Percentiles rank a stretch among this genome's conserved stretches.
These are phyloP conservation scores for Taphrina deformans DNA, from an alignment of 1,139 yeast species.

Conservation along the genomic window DNA sequence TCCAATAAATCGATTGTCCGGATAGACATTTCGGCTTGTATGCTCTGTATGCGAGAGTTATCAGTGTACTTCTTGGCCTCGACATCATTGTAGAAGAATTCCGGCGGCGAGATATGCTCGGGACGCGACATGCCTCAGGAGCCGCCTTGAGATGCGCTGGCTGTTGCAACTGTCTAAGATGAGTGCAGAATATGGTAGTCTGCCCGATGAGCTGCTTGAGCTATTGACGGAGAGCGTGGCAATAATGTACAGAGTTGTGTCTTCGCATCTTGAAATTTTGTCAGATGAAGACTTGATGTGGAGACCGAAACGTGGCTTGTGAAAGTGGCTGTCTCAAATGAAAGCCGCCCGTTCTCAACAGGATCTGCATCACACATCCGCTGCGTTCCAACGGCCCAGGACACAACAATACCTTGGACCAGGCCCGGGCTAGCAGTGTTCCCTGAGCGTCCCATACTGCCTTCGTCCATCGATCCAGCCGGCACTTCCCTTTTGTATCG, in stretches of 20 bases:
- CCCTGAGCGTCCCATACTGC: too few species aligned
- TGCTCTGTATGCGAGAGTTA: constrained; percentile 94
- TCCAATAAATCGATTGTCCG: constrained; percentile 86
- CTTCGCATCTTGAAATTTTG: background rate
- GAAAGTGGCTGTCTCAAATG: background rate
- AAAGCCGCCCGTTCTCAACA: background rate
- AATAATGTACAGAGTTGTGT: too few species aligned
- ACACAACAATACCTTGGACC: background rate
- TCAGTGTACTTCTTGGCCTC: constrained; percentile 89
- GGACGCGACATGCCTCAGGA: constrained; percentile 80
- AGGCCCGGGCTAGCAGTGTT: too few species aligned
- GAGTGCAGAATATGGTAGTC: too few species aligned
- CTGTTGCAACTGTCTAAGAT: too few species aligned
- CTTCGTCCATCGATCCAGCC: too few species aligned
- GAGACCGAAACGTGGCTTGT: background rate
- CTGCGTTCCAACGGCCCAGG: background rate
- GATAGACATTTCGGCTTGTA: constrained; percentile 95
- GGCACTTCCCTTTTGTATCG: too few species aligned
- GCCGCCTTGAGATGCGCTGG: background rate
- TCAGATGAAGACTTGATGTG: background rate
- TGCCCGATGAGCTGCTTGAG: too few species aligned
- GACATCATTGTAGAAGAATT: constrained; percentile 77
- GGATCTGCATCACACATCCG: background rate
- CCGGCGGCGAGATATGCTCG: constrained; percentile 96
- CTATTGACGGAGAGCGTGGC: too few species aligned